Evolutionary conservation across 768 basidiomycete genomes (phyloP).

Genomic region (Hirschioporus abietinus): DNA sequence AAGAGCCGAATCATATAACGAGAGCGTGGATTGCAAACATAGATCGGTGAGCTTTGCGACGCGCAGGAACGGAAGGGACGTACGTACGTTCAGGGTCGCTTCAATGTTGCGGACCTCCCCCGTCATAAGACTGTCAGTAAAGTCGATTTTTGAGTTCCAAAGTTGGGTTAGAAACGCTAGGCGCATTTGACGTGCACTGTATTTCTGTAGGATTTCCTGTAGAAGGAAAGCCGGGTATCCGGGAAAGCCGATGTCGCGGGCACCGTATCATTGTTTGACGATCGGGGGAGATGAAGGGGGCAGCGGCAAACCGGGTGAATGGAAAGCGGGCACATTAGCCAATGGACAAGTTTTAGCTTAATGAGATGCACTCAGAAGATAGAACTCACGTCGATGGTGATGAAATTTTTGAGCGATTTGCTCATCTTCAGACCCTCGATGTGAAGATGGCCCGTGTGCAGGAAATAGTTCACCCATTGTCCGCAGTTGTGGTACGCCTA

Average conservation of each 20-base stretch:
- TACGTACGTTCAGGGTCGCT: slow-evolving; percentile 72
- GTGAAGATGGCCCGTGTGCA: slow-evolving; percentile 97
- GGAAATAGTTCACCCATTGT: slow-evolving; percentile 98
- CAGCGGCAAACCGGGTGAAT: background rate
- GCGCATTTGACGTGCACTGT: slow-evolving; percentile 83
- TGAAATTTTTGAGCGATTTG: slow-evolving; percentile 98
- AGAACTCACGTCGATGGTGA: slow-evolving; percentile 80
- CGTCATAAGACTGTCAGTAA: slow-evolving; percentile 85
- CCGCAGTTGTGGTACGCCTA: slow-evolving; percentile 91
- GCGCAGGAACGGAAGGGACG: slow-evolving; percentile 6
- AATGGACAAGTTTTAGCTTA: slow-evolving; percentile 1
- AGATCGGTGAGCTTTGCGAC: background rate
- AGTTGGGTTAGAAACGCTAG: slow-evolving; percentile 86
- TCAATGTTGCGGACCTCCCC: slow-evolving; percentile 87
- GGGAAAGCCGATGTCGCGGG: background rate
- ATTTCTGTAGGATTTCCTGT: slow-evolving; percentile 81
- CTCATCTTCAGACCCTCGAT: slow-evolving; percentile 99
- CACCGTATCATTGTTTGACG: background rate
- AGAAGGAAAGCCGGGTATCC: slow-evolving; percentile 1
- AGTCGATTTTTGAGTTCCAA: slow-evolving; percentile 94
- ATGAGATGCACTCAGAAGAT: background rate
- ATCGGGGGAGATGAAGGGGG: background rate
- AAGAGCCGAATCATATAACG: slow-evolving; percentile 2
- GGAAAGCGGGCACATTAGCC: background rate
- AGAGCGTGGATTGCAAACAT: background rate